Evolutionary conservation across 2,329 filamentous ascomycete genomes (phyloP), one percentile per base, ranked within the genome.

Genomic region (Colletotrichum sojae): DNA sequence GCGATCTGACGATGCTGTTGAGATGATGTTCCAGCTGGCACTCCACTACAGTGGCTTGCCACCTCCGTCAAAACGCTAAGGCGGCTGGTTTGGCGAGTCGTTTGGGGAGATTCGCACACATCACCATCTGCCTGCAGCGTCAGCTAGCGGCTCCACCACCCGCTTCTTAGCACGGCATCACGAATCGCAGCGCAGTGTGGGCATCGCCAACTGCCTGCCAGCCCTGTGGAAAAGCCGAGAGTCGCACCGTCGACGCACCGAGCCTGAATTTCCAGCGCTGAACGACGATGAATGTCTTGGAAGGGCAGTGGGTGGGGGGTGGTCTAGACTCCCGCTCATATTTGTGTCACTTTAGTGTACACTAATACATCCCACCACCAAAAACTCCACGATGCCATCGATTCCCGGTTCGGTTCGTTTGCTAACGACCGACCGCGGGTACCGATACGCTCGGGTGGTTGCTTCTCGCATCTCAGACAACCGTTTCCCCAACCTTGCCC

Each of bases 381-480:
- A 53, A 43, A 53, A 31, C 8, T 53, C 45, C 22, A 31, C 25
- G 22, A 27, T 53, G 31, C 31, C 31, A 36, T 36, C 31, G 31
- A 36, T 36, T 36, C 31, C 31, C 31, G 31, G 31, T 0, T 25
- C 16, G 55, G 40, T 48, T 40, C 27, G 27, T 66, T 49, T 36
- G 58, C 63, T 43, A 57, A 63, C 43, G 22, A 53, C 36, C 51
- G 27, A 31, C 22, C 25, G 45, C 60, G 39, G 46, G 36, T 36
- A 36, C 31, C 2, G 31, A 36, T 36, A 36, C 60, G 61, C 48
- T 65, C 48, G 66, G 61, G 49, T 40, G 54, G 49, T 45, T 46
- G 49, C 48, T 62, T 54, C 53, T 27, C 55, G 61, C 40, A 65
- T 66, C 62, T 66, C 49, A 69, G 65, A 68, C 54, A 59, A 66